phyloP scores from a whole-genome alignment of 148 eudicot genomes.

The Pouteria glomerata region DNA sequence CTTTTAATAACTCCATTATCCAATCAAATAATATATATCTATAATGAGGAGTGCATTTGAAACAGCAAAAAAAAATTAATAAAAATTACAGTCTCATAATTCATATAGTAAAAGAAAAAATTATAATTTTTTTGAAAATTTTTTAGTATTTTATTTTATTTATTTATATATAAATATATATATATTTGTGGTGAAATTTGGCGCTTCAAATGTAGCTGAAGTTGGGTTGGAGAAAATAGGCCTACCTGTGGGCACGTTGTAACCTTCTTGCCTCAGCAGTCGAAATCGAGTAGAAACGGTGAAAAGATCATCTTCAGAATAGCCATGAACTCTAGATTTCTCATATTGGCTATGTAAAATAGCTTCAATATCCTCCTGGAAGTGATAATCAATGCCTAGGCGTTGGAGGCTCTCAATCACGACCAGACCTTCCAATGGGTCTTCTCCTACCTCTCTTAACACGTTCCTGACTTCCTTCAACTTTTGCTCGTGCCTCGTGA shows the following conservation, averaged over 20 bases:
- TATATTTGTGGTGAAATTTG: too few species aligned
- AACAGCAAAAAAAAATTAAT: too few species aligned
- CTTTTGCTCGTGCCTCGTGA: not conserved
- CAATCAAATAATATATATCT: too few species aligned
- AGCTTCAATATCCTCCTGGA: slow-evolving; percentile 28
- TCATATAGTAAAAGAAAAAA: too few species aligned
- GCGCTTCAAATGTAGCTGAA: too few species aligned
- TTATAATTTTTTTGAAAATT: too few species aligned
- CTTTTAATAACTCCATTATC: too few species aligned
- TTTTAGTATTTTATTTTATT: too few species aligned
- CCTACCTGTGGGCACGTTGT: slow-evolving; percentile 38
- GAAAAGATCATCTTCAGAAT: slow-evolving; percentile 19
- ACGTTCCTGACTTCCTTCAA: not conserved
- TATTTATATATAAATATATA: too few species aligned
- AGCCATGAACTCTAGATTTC: not conserved
- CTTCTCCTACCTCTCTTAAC: slow-evolving; percentile 4
- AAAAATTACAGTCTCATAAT: too few species aligned
- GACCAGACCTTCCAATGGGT: slow-evolving; percentile 12
- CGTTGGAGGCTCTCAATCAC: slow-evolving; percentile 31
- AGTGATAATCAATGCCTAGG: slow-evolving; percentile 32
- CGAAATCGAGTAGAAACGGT: slow-evolving; percentile 44
- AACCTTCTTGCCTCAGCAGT: slow-evolving; percentile 45
- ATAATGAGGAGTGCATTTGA: too few species aligned
- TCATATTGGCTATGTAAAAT: slow-evolving; percentile 10
- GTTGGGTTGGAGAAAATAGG: not conserved